Base-by-base conservation (phyloP, 768 basidiomycete genomes). In the Boletus rubescentipes region DNA sequence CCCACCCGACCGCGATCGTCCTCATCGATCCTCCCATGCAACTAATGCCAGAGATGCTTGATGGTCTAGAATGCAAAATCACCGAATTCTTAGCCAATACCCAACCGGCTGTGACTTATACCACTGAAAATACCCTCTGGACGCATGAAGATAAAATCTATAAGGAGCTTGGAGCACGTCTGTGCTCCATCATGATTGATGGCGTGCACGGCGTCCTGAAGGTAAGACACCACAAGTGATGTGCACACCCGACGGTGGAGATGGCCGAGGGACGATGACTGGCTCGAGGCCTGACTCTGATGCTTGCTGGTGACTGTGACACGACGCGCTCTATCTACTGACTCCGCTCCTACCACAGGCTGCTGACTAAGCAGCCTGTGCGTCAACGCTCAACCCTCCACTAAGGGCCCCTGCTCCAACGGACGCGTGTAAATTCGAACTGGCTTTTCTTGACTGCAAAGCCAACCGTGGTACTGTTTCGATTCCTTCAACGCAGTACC, bases 21-120 rank as follows among this genome's bases (percentile, higher is more conserved):
- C 57, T 67, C 15, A 31, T 67, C 37, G 62, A 66, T 36, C 62
- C 63, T 2, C 44, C 52, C 8, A n/a, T 67, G 43, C 20, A 53
- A 4, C 30, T 21, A 2, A 0, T 32, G 3, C 7, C 18, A 0
- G 32, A 48, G 26, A 26, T 29, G 2, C 37, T 51, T 11, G 41
- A 31, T 10, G 11, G 34, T 15, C 5, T 51, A 9, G 48, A 43
- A 1, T 5, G 7, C 23, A 11, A 32, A 6, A 41, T 56, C 7
- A 26, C 35, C 5, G 40, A 58, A 0, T 11, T 9, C 2, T 52
- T 54, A 3, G 9, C n/a, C 20, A 43, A 54, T 7, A 18, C 46
- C 3, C 37, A 49, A 15, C 7, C 35, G 11, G 46, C 51, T 15
- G 41, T 57, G 3, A 34, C 11, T 0, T 15, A 55, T 18, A 18